Conservation (phyloP, 306 rosid genomes). For the Adenanthera pavonina region DNA sequence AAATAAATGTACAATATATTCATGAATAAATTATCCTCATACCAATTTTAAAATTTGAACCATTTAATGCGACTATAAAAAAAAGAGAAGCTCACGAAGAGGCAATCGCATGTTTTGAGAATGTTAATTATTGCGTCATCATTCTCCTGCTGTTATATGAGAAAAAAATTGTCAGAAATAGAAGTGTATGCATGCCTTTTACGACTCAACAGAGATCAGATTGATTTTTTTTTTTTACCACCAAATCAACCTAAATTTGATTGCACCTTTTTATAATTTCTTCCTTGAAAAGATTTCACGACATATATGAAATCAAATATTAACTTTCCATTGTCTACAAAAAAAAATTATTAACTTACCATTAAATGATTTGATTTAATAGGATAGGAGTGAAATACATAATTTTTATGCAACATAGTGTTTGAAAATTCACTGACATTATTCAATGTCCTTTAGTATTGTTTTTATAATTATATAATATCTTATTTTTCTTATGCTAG, state of each 20-base stretch:
- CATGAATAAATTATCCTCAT: not conserved
- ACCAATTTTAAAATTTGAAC: not conserved
- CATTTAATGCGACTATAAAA: not conserved
- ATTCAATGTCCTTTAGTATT: no score
- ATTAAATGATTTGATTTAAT: not conserved
- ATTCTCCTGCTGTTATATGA: not conserved
- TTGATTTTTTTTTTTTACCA: no score
- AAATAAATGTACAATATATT: not conserved
- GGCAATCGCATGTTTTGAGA: not conserved
- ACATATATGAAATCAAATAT: not conserved
- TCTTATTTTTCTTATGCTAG: no score
- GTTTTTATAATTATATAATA: no score
- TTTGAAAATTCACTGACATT: no score
- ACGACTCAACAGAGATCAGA: not conserved
- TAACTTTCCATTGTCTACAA: not conserved
- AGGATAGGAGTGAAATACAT: not conserved
- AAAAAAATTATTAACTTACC: not conserved
- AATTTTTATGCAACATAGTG: no score
- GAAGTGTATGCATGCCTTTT: not conserved
- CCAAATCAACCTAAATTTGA: not conserved
- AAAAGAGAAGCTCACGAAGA: not conserved
- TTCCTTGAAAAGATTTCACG: not conserved
- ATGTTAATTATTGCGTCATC: not conserved
- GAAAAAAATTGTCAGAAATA: not conserved
- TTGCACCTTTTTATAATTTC: not conserved